phyloP scores from a whole-genome alignment of 2,329 filamentous ascomycete genomes.

The Aureobasidium musti region DNA sequence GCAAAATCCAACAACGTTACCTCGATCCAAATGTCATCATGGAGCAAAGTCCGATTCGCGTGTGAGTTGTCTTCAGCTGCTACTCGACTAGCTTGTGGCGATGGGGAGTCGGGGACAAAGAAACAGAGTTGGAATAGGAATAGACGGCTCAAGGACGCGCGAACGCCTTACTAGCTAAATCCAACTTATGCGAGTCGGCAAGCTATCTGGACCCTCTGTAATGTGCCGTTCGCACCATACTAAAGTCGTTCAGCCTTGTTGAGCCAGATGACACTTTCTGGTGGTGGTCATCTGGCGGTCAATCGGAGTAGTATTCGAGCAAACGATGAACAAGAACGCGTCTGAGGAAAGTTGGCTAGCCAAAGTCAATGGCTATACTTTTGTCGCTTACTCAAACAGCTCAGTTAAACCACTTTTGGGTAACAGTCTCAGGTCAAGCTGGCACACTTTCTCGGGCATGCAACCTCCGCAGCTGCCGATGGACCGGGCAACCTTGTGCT shows the following conservation, averaged over 20 bases:
- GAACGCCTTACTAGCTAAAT: neutral
- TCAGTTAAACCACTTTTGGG: conserved; percentile 2
- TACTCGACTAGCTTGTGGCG: neutral
- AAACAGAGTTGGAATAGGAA: conserved; percentile 5
- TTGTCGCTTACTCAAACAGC: neutral
- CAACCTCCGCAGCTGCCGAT: neutral
- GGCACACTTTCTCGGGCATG: conserved; percentile 1
- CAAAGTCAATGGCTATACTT: neutral
- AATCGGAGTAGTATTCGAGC: neutral
- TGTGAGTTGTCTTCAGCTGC: neutral
- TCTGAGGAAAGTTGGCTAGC: neutral
- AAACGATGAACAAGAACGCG: neutral
- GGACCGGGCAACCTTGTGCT: neutral
- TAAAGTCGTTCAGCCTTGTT: neutral
- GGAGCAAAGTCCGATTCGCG: neutral
- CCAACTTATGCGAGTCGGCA: neutral
- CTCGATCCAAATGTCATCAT: neutral
- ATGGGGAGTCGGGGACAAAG: conserved; percentile 9
- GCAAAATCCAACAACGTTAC: neutral
- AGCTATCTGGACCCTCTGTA: neutral
- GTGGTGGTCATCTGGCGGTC: conserved; percentile 20
- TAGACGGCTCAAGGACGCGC: neutral
- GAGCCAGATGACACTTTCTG: neutral
- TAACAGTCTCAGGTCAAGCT: conserved; percentile 5
- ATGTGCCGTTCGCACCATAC: neutral